phyloP scores from a whole-genome alignment of 306 rosid species.

The Sicyos edulis region DNA sequence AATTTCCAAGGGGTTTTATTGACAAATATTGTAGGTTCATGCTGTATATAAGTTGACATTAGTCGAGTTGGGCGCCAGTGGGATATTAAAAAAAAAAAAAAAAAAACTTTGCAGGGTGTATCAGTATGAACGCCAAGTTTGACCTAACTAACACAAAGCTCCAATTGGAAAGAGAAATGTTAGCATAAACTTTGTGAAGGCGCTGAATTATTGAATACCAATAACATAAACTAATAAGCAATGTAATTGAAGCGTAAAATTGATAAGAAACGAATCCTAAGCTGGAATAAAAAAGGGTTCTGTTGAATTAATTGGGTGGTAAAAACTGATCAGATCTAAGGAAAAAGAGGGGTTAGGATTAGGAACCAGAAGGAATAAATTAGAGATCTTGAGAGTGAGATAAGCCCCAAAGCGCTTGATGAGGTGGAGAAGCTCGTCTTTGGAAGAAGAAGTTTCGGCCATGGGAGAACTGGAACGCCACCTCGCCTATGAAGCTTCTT shows the following conservation, averaged over 20 bases:
- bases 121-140: not conserved
- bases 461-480: slow-evolving; percentile 21
- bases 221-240: not conserved
- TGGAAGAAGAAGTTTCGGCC: slow-evolving; percentile 57
- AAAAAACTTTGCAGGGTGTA: too few species aligned
- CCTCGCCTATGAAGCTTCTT: slow-evolving; percentile 16
- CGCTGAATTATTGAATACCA: slow-evolving; percentile 1
- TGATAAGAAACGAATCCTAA: not conserved
- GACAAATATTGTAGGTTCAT: too few species aligned
- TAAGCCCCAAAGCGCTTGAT: slow-evolving; percentile 73
- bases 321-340: too few species aligned
- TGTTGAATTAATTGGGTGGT: too few species aligned
- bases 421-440: slow-evolving; percentile 59
- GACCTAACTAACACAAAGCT: not conserved
- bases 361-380: slow-evolving; percentile 56
- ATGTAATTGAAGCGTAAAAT: not conserved
- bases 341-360: not conserved
- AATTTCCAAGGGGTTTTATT: too few species aligned
- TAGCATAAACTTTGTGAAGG: not conserved
- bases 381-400: slow-evolving; percentile 71
- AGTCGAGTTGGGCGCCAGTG: too few species aligned
- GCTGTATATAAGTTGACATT: too few species aligned
- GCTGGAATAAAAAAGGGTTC: not conserved
- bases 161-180: not conserved
- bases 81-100: too few species aligned